A percentile compares a stretch with the other conserved stretches of the same genome.
Conservation (phyloP, 352 stramenopile genomes). For the Aphanomyces euteiches region DNA sequence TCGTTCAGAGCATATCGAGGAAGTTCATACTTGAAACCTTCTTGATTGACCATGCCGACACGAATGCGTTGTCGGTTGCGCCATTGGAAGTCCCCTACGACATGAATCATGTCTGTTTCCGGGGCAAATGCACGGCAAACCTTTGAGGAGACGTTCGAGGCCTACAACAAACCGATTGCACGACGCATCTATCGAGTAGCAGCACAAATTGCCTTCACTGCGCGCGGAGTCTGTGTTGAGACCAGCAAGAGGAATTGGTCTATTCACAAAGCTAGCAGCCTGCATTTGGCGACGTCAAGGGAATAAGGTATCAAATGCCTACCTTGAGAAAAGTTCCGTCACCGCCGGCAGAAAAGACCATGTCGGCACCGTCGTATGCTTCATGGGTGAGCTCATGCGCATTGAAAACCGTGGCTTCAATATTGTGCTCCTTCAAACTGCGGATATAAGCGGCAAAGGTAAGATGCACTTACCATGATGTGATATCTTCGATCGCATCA, state of each 20-base stretch:
- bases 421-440: constrained; percentile 57
- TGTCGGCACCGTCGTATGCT: constrained; percentile 68
- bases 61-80: constrained; percentile 76
- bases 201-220: constrained; percentile 84
- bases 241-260: constrained; percentile 73
- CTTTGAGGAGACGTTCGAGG: constrained; percentile 59
- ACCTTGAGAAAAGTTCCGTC: constrained; percentile 83
- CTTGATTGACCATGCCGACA: constrained; percentile 85
- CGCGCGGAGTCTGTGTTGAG: constrained; percentile 82
- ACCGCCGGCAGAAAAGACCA: constrained; percentile 82
- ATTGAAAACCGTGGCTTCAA: constrained; percentile 67
- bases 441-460: neutral
- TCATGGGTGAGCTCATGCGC: constrained; percentile 78
- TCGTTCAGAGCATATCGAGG: constrained; percentile 84
- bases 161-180: constrained; percentile 65
- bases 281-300: neutral
- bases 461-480: constrained; percentile 41
- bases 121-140: neutral
- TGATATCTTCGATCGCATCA: constrained; percentile 82
- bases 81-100: constrained; percentile 64
- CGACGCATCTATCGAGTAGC: constrained; percentile 79
- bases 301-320: neutral
- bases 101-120: too few species aligned
- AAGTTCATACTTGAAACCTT: constrained; percentile 84
- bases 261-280: constrained; percentile 82